A percentile compares a stretch with the other conserved stretches of the same genome.
These are phyloP conservation scores for Paramarasmius palmivorus DNA, from an alignment of 1,284 basidiomycete genomes.

Conservation along the genomic window DNA sequence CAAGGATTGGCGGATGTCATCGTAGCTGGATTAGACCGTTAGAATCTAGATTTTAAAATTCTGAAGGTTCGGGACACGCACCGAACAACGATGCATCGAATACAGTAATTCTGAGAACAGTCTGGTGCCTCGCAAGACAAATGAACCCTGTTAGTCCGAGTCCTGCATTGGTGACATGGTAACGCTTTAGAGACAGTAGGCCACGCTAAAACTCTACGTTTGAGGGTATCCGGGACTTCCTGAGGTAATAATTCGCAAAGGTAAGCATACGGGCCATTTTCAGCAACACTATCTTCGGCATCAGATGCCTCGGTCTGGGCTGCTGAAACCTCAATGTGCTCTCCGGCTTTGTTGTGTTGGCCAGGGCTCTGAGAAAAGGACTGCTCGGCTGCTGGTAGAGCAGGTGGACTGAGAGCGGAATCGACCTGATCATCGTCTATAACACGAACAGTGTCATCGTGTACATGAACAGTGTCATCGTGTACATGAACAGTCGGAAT, in stretches of 20 bases:
- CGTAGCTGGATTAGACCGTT: neutral
- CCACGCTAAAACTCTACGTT: neutral
- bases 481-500: too few species aligned
- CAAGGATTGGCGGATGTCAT: neutral
- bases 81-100: conserved; percentile 5
- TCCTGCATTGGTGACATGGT: conserved; percentile 10
- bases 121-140: neutral
- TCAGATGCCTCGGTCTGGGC: neutral
- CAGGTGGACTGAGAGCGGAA: too few species aligned
- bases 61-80: conserved; percentile 11
- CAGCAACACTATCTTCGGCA: neutral
- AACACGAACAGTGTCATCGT: too few species aligned
- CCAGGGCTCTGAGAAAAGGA: too few species aligned
- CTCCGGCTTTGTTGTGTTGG: too few species aligned
- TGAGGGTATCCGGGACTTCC: neutral
- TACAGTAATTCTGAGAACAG: conserved; percentile 6
- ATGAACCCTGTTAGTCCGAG: neutral
- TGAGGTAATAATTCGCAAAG: neutral
- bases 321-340: neutral
- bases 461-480: too few species aligned
- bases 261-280: conserved; percentile 1
- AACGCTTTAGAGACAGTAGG: neutral
- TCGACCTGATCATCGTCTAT: too few species aligned
- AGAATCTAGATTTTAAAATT: conserved; percentile 8
- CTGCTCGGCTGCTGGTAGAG: too few species aligned